phyloP scores from a whole-genome alignment of 2,329 filamentous ascomycete genomes.

The Calonectria naviculata region DNA sequence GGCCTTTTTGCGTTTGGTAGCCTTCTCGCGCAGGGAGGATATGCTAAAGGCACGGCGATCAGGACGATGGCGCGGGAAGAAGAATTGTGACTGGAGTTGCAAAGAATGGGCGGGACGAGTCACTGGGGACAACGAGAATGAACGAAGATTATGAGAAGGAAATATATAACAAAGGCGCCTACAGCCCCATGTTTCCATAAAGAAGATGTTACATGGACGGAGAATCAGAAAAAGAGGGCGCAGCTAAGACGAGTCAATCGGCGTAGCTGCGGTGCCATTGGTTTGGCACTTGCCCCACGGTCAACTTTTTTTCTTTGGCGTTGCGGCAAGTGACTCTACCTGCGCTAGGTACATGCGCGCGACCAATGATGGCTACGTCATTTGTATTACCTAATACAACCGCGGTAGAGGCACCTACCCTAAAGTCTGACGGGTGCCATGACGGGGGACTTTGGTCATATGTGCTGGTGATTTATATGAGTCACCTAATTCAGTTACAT shows the following conservation, averaged over 20 bases:
- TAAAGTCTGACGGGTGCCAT: not conserved
- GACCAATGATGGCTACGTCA: conserved; percentile 22
- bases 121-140: not conserved
- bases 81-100: not conserved
- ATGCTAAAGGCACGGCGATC: not conserved
- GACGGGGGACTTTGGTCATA: not conserved
- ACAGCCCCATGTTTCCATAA: conserved; percentile 45
- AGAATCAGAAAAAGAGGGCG: not conserved
- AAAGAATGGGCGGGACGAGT: conserved; percentile 2
- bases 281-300: conserved; percentile 15
- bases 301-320: conserved; percentile 22
- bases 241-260: conserved; percentile 1
- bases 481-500: too few relatives aligned
- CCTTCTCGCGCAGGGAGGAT: not conserved
- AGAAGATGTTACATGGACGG: conserved; percentile 7
- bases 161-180: conserved; percentile 31
- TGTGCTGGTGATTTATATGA: not conserved
- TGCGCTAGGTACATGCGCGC: not conserved
- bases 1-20: not conserved
- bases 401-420: conserved; percentile 4
- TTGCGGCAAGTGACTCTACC: conserved; percentile 27
- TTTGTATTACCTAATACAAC: conserved; percentile 12
- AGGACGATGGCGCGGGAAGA: not conserved
- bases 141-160: conserved; percentile 21
- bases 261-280: not conserved